phyloP scores from a whole-genome alignment of 768 basidiomycete species.

The Clathrus columnatus region DNA sequence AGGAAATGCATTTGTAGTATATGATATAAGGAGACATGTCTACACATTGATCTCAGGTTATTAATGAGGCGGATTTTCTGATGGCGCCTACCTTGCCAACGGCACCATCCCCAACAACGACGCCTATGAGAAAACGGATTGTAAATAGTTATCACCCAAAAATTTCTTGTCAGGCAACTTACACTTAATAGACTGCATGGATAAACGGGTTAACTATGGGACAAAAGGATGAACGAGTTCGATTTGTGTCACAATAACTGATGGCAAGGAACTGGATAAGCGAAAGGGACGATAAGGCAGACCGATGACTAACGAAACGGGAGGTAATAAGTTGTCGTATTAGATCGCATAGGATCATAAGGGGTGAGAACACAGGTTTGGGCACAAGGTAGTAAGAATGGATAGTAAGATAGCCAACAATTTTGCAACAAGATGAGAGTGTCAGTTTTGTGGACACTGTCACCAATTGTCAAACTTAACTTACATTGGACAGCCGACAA shows the following conservation, averaged over 20 bases:
- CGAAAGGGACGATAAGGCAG: neutral
- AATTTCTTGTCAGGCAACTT: constrained; percentile 22
- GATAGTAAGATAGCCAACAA: neutral
- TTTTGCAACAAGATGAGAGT: neutral
- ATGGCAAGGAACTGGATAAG: no score
- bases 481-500: no score
- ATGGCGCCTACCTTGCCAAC: constrained; percentile 76
- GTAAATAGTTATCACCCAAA: constrained; percentile 11
- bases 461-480: no score
- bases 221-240: neutral
- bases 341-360: neutral
- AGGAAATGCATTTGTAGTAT: constrained; percentile 97
- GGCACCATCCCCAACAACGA: constrained; percentile 97
- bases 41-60: no score
- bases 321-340: no score
- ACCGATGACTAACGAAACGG: neutral
- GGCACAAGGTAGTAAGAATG: neutral
- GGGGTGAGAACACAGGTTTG: neutral
- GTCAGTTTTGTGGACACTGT: neutral
- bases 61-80: neutral
- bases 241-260: neutral
- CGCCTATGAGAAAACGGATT: constrained; percentile 51
- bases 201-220: no score
- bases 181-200: constrained; percentile 97
- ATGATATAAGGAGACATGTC: constrained; percentile 99